Base-by-base conservation (phyloP, 2,329 filamentous ascomycete genomes). In the Exophiala calicioides region DNA sequence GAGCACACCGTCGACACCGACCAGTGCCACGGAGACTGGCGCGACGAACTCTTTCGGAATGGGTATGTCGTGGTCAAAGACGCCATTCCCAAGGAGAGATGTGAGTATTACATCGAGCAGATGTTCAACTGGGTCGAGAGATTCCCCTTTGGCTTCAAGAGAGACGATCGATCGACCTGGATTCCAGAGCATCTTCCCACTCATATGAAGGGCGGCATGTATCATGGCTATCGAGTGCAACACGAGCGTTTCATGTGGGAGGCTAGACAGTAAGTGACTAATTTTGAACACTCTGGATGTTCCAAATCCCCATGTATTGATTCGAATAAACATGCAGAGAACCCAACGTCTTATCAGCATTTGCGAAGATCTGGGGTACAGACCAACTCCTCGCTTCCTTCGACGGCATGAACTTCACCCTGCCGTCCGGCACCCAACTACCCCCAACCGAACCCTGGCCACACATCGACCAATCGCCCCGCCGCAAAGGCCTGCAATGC, bases 171-270 rank as follows among this genome's bases (percentile, higher is more conserved):
- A 5, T 50, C 40, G 5, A 76, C 72, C 6, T 75, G 70, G 70
- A 70, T 63, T 1, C 61, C 61, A 4, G 68, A 73, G 4, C 64
- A 74, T 48, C 61, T 76, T 2, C 73, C 73, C 1, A 60, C 66
- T 6, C 62, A 60, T 54, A 66, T 68, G 59, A 74, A 75, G 51
- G 24, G 26, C 6, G 55, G 59, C 42, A 73, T 72, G 64, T 74
- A 71, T 56, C 63, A 64, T 20, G 53, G 52, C 12, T 73, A 73
- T 40, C 60, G 59, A 6, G 60, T 63, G 1, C 53, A 65, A 1
- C 71, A 74, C 39, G 72, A 74, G 58, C 67, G 70, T 50, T 66
- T 68, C 53, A 63, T 65, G 1, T 75, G 71, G 71, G 71, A 74
- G 29, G 68, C 70, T n/a, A n/a, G n/a, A n/a, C n/a, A n/a, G n/a